Percentiles rank a stretch among this genome's conserved stretches.
These are phyloP conservation scores for Ganoderma multipileum DNA, from an alignment of 1,284 basidiomycete genomes.

Conservation along the genomic window DNA sequence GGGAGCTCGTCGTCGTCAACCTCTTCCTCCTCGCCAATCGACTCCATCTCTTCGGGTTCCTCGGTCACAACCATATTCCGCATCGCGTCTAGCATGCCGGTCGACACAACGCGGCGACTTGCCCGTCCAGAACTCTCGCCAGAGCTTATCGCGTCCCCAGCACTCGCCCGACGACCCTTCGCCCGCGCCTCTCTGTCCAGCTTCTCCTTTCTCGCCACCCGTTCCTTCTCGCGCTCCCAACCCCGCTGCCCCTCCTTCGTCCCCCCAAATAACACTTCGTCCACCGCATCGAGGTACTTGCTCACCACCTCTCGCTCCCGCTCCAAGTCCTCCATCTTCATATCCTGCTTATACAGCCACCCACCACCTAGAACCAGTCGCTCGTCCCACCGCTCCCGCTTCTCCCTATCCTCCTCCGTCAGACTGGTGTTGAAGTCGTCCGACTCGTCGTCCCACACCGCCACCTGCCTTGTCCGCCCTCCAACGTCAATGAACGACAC, in stretches of 20 bases:
- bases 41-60: conserved; percentile 63
- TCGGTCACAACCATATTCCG: conserved; percentile 56
- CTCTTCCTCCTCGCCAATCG: conserved; percentile 56
- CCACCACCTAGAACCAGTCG: conserved; percentile 77
- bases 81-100: conserved; percentile 59
- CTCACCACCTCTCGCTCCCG: conserved; percentile 64
- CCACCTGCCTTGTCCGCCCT: conserved; percentile 67
- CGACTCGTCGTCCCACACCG: conserved; percentile 79
- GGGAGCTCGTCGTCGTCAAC: conserved; percentile 74
- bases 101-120: conserved; percentile 58
- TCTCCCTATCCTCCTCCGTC: conserved; percentile 58
- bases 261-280: conserved; percentile 74
- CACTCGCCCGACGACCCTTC: conserved; percentile 59
- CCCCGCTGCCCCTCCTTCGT: conserved; percentile 56
- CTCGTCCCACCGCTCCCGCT: conserved; percentile 80
- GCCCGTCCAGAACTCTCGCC: conserved; percentile 29
- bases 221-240: conserved; percentile 60
- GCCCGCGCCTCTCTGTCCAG: conserved; percentile 36
- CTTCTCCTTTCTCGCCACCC: conserved; percentile 47
- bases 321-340: conserved; percentile 58
- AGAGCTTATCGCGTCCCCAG: conserved; percentile 45
- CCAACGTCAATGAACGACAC: conserved; percentile 75
- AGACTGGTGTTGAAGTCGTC: conserved; percentile 39
- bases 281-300: conserved; percentile 74
- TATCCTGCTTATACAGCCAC: conserved; percentile 78